A percentile compares a stretch with the other conserved stretches of the same genome.
Evolutionary conservation across 2,329 filamentous ascomycete genomes (phyloP).

Genomic region (Ceratocystis ficicola): DNA sequence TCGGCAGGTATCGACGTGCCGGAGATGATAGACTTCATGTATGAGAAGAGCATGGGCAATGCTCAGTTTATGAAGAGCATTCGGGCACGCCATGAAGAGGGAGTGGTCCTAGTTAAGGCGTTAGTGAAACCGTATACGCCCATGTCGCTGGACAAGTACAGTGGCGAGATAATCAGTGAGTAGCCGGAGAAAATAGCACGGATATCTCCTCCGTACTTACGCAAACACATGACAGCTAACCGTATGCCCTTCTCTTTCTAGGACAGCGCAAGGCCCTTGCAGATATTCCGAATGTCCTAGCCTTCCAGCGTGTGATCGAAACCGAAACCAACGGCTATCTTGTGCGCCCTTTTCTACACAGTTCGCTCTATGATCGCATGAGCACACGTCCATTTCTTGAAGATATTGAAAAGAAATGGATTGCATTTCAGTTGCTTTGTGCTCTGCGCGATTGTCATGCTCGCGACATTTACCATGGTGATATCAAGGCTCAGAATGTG

Average conservation of each 20-base stretch:
- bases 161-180: constrained; percentile 59
- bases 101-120: constrained; percentile 85
- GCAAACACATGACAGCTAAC: no score
- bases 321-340: constrained; percentile 85
- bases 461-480: constrained; percentile 82
- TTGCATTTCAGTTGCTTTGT: constrained; percentile 88
- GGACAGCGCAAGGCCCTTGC: constrained; percentile 68
- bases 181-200: constrained; percentile 25
- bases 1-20: constrained; percentile 88
- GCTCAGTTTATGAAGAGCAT: constrained; percentile 96
- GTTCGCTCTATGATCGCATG: constrained; percentile 90
- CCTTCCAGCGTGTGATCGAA: constrained; percentile 83
- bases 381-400: constrained; percentile 94
- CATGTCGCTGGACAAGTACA: constrained; percentile 69
- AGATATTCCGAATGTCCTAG: constrained; percentile 79
- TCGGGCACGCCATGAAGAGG: constrained; percentile 77
- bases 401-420: constrained; percentile 97
- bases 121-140: constrained; percentile 82
- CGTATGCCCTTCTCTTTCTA: constrained; percentile 28
- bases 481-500: constrained; percentile 97
- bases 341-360: constrained; percentile 89
- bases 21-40: constrained; percentile 78
- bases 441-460: constrained; percentile 85
- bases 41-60: constrained; percentile 84
- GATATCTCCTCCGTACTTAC: no score